Percentiles rank a stretch among this genome's conserved stretches.
phyloP scores from a whole-genome alignment of 2,329 filamentous ascomycete genomes.

The Cladosporium sp. region DNA sequence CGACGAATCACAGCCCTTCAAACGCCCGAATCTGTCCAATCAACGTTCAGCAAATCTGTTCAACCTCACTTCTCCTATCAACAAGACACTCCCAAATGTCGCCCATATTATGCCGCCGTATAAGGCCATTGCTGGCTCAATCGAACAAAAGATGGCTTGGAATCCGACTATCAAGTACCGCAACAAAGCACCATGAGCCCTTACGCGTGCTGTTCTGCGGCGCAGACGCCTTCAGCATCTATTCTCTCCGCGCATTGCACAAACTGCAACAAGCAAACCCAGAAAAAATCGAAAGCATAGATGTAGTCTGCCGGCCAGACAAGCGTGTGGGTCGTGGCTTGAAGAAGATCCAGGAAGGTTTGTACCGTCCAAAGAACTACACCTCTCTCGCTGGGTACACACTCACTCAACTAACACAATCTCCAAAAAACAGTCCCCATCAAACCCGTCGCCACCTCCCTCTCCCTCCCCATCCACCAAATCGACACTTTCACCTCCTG shows the following conservation, averaged over 20 bases:
- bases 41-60: slow-evolving; percentile 1
- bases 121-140: not conserved
- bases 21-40: slow-evolving; percentile 1
- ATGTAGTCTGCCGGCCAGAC: slow-evolving; percentile 79
- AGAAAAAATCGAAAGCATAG: slow-evolving; percentile 68
- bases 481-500: slow-evolving; percentile 81
- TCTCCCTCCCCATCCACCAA: slow-evolving; percentile 69
- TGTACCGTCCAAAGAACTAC: slow-evolving; percentile 21
- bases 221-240: slow-evolving; percentile 85
- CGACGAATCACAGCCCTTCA: not conserved
- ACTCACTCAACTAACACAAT: slow-evolving; percentile 20
- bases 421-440: slow-evolving; percentile 64
- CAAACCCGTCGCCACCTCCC: slow-evolving; percentile 60
- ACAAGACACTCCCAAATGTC: not conserved
- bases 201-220: slow-evolving; percentile 91
- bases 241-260: slow-evolving; percentile 69
- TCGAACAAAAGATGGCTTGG: not conserved
- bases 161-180: not conserved
- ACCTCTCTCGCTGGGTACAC: not conserved
- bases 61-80: slow-evolving; percentile 15
- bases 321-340: slow-evolving; percentile 76
- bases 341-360: slow-evolving; percentile 67
- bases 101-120: not conserved
- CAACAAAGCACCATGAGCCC: slow-evolving; percentile 43
- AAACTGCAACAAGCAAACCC: slow-evolving; percentile 43